Base-by-base conservation (phyloP, 345 rosid species). In the Heritiera fomes region DNA sequence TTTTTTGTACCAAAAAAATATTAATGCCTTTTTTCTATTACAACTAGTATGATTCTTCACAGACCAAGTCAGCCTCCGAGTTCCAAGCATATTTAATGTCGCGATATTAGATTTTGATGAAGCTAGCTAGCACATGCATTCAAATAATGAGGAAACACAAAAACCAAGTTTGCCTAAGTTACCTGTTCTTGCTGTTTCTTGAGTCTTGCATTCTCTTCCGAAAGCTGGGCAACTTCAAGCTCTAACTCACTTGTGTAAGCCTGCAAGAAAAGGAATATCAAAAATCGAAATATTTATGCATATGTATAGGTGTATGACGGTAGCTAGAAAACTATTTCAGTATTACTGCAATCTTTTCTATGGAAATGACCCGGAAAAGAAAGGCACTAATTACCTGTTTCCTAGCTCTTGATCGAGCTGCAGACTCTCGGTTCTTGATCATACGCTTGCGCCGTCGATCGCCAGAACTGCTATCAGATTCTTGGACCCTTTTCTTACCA, bases 371-470 rank as follows among this genome's bases (percentile, higher is more conserved):
- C 4, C 15, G 18, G 55, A 12, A 15, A 15, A 50, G 55, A 80
- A 56, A 77, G 71, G 10, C 55, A 71, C 71, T 8, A 32, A 32
- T 32, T 17, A 63, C 97, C 94, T 89, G 92, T 82, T 89, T 92
- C 83, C 94, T 90, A 45, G 94, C 94, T 81, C 98, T 86, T 7
- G 98, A 94, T 52, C 97, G 87, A 63, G 98, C 92, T 0, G 98
- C 98, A 12, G 98, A 94, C 69, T 90, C 97, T 56, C 98, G 84
- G 86, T 92, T 94, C 85, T 88, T 94, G 85, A 91, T 88, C 97
- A 90, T 90, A 13, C 95, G 86, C 72, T 90, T 89, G 32, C 88
- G 89, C 6, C 89, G 80, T 71, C 92, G 86, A 59, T 89, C 89
- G 38, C 89, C 83, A 50, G 87, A 74, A 20, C 61, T 64, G 73